A percentile compares a stretch with the other conserved stretches of the same genome.
Conservation (phyloP, 306 rosid species). For the Biancaea sappan region DNA sequence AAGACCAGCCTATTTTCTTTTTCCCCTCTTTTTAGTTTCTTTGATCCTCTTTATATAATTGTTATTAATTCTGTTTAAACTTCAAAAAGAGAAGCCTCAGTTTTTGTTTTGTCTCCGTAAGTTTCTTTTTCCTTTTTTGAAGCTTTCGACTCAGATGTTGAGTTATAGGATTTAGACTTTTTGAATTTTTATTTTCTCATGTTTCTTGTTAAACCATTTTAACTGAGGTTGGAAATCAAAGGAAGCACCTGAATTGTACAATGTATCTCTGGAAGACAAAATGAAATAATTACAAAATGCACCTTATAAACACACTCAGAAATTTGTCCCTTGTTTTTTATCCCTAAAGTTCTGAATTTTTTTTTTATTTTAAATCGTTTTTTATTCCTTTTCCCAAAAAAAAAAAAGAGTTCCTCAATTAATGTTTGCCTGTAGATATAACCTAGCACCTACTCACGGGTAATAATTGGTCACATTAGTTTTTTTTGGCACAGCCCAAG, state of each 20-base stretch:
- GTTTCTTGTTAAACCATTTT: conserved; percentile 36
- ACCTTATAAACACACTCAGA: not conserved
- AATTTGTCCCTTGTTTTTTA: not conserved
- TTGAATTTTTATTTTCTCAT: not conserved
- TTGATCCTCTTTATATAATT: conserved; percentile 16
- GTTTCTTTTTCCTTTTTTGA: conserved; percentile 40
- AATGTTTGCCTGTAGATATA: too few relatives aligned
- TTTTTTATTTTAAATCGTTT: not conserved
- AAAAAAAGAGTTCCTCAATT: too few relatives aligned
- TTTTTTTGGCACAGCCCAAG: too few relatives aligned
- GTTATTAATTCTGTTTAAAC: conserved; percentile 35
- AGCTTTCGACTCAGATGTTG: conserved; percentile 26
- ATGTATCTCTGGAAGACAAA: conserved; percentile 40
- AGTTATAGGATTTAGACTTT: conserved; percentile 38
- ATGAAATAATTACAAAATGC: conserved; percentile 30
- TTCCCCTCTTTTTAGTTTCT: not conserved
- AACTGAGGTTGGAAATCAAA: conserved; percentile 26
- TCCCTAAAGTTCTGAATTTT: not conserved
- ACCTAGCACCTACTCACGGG: too few relatives aligned
- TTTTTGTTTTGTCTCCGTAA: conserved; percentile 33
- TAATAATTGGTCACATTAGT: too few relatives aligned
- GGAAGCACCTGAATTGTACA: conserved; percentile 41
- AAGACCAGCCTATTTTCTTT: not conserved
- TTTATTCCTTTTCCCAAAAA: not conserved
- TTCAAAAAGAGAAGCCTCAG: conserved; percentile 24